Evolutionary conservation across 73 alveolate genomes (phyloP).

Genomic region (Paramecium caudatum): DNA sequence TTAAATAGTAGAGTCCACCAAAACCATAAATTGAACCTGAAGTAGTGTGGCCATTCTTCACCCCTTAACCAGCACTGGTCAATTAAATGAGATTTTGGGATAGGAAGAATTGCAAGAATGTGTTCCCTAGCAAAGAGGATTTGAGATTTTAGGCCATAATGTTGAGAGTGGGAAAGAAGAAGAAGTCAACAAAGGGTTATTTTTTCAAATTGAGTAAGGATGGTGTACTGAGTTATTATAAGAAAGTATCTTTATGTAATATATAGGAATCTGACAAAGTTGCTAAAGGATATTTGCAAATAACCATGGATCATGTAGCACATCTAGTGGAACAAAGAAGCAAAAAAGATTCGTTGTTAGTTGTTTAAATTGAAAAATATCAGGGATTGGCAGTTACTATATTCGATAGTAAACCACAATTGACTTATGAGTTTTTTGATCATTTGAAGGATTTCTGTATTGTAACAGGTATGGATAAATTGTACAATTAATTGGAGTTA

Average conservation of each 20-base stretch:
- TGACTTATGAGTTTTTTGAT: conserved; percentile 28
- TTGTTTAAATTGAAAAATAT: conserved; percentile 32
- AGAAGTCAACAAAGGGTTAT: conserved; percentile 61
- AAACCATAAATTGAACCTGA: conserved; percentile 27
- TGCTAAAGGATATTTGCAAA: conserved; percentile 54
- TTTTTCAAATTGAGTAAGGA: conserved; percentile 51
- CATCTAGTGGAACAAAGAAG: conserved; percentile 41
- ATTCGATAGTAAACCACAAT: conserved; percentile 7
- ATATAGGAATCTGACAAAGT: conserved; percentile 61
- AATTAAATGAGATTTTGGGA: conserved; percentile 66
- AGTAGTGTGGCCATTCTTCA: conserved; percentile 63
- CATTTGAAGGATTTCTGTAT: conserved; percentile 54
- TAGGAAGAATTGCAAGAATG: conserved; percentile 35
- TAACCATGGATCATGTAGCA: conserved; percentile 14
- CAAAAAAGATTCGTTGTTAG: conserved; percentile 20
- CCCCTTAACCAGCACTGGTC: conserved; percentile 46
- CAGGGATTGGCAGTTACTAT: conserved; percentile 16
- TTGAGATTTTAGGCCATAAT: conserved; percentile 29
- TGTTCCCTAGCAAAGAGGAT: conserved; percentile 42
- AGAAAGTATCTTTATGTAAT: not conserved
- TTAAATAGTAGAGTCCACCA: conserved; percentile 13
- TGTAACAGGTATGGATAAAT: conserved; percentile 50
- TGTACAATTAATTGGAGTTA: conserved; percentile 67
- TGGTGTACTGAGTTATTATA: conserved; percentile 50
- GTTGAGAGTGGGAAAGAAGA: conserved; percentile 67